These are phyloP conservation scores for Mucor lusitanicus DNA, from an alignment of 371 early-diverging fungal genomes.

Conservation along the genomic window DNA sequence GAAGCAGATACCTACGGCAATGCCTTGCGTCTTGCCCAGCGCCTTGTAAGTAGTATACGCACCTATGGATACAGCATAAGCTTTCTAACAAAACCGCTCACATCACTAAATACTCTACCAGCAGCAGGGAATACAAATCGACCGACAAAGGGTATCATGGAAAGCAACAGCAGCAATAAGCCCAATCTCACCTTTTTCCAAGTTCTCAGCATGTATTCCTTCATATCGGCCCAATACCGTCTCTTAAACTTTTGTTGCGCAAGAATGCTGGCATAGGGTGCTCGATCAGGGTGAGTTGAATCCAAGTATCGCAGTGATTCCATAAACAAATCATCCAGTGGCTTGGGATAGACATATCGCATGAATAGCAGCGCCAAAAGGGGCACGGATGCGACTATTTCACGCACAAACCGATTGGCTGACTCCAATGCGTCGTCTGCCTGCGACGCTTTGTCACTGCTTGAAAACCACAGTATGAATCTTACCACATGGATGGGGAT, in stretches of 20 bases:
- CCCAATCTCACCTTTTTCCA: slow-evolving; percentile 55
- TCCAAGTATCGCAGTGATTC: slow-evolving; percentile 58
- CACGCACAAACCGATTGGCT: slow-evolving; percentile 29
- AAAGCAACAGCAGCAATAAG: slow-evolving; percentile 46
- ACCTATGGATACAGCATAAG: slow-evolving; percentile 21
- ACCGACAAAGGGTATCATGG: slow-evolving; percentile 60
- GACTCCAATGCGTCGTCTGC: slow-evolving; percentile 26
- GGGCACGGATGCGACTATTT: slow-evolving; percentile 51
- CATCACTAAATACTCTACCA: slow-evolving; percentile 23
- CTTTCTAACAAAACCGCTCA: neutral
- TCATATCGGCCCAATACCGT: slow-evolving; percentile 59
- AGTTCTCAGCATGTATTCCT: slow-evolving; percentile 45
- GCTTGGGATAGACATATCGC: slow-evolving; percentile 67
- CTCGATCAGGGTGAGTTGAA: slow-evolving; percentile 39
- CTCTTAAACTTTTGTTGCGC: slow-evolving; percentile 41
- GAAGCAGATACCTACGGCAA: slow-evolving; percentile 50
- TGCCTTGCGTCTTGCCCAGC: slow-evolving; percentile 47
- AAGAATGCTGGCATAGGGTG: slow-evolving; percentile 49
- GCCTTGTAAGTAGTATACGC: slow-evolving; percentile 47
- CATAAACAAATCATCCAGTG: slow-evolving; percentile 66
- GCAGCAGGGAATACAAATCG: slow-evolving; percentile 62
- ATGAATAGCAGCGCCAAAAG: slow-evolving; percentile 58
- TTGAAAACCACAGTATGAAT: slow-evolving; percentile 30
- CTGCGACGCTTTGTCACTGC: slow-evolving; percentile 17
- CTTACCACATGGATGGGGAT: slow-evolving; percentile 40